phyloP scores from a whole-genome alignment of 768 basidiomycete genomes.

The Nidula microcarpa region DNA sequence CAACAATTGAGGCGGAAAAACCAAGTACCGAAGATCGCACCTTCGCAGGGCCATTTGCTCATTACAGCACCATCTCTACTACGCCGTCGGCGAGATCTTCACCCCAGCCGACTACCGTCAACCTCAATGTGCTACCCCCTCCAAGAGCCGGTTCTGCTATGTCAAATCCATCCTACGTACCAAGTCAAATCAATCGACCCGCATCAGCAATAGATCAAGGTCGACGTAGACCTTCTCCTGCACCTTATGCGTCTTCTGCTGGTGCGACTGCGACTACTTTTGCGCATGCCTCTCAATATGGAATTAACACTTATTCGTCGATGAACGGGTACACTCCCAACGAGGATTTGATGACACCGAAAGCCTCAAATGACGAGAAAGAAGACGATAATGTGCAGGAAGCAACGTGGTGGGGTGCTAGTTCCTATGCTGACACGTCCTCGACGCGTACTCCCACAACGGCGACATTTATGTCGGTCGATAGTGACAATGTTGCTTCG shows the following conservation, averaged over 20 bases:
- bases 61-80: constrained; percentile 86
- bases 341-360: constrained; percentile 26
- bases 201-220: constrained; percentile 77
- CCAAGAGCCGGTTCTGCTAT: constrained; percentile 69
- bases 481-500: constrained; percentile 34
- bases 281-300: constrained; percentile 14
- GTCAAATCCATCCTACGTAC: constrained; percentile 47
- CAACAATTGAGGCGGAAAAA: constrained; percentile 31
- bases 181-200: constrained; percentile 61
- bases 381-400: constrained; percentile 34
- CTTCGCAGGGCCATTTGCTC: constrained; percentile 82
- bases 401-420: constrained; percentile 65
- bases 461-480: constrained; percentile 57
- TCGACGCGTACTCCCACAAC: constrained; percentile 62
- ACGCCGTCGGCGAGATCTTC: constrained; percentile 75
- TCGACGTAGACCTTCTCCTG: constrained; percentile 54
- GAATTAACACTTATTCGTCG: constrained; percentile 29
- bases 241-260: constrained; percentile 51
- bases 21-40: constrained; percentile 32
- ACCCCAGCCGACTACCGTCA: constrained; percentile 57
- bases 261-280: constrained; percentile 10
- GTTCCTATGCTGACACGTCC: constrained; percentile 23
- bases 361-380: constrained; percentile 20
- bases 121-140: constrained; percentile 40
- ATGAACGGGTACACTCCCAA: constrained; percentile 25